A percentile compares a stretch with the other conserved stretches of the same genome.
Evolutionary conservation across 768 basidiomycete species (phyloP).

Genomic region (Leccinum fibrillosum): DNA sequence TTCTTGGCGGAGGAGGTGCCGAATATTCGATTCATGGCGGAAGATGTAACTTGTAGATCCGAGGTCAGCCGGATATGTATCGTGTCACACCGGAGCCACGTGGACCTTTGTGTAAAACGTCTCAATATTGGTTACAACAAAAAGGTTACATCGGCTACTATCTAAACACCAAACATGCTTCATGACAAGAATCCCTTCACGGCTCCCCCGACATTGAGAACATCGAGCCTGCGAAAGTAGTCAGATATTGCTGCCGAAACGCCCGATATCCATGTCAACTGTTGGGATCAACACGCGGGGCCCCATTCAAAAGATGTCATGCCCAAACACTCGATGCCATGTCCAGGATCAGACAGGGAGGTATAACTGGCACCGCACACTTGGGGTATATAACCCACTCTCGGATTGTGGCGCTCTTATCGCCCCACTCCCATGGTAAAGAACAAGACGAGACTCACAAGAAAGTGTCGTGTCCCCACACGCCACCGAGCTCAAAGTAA

Average conservation of each 20-base stretch:
- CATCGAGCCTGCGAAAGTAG: conserved; percentile 58
- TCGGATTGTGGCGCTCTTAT: background rate
- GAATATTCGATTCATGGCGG: conserved; percentile 80
- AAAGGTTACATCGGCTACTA: too few relatives aligned
- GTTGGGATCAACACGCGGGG: background rate
- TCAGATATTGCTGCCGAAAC: conserved; percentile 5
- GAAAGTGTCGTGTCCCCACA: conserved; percentile 99
- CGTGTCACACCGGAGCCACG: background rate
- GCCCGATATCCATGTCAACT: background rate
- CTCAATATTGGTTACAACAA: too few relatives aligned
- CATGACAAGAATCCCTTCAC: conserved; percentile 83
- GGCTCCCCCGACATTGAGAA: conserved; percentile 86
- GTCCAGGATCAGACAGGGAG: conserved; percentile 6
- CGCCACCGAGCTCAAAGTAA: conserved; percentile 96
- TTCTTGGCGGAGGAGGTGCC: conserved; percentile 72
- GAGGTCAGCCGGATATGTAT: background rate
- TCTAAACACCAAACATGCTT: background rate
- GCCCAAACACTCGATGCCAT: background rate
- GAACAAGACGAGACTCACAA: conserved; percentile 49
- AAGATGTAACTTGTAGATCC: background rate
- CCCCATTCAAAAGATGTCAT: background rate
- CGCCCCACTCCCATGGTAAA: background rate
- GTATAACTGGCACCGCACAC: background rate
- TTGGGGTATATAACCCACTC: conserved; percentile 12
- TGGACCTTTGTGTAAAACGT: background rate